Conservation (phyloP, 768 basidiomycete species). For the Tylopilus sp. region DNA sequence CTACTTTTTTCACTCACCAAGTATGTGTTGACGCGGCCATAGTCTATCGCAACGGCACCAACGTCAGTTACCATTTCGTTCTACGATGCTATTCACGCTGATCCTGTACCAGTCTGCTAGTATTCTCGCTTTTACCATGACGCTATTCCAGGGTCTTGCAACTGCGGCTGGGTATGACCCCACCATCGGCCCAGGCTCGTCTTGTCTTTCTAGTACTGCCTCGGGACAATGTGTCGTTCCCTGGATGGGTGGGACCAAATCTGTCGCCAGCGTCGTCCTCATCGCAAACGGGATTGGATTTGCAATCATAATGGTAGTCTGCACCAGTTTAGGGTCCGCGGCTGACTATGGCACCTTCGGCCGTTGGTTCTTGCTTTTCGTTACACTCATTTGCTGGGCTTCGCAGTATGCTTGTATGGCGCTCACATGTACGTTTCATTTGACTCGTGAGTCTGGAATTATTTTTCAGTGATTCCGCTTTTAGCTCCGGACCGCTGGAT, state of each 20-base stretch:
- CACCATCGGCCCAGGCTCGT: slow-evolving; percentile 67
- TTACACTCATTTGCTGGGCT: slow-evolving; percentile 77
- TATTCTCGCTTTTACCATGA: slow-evolving; percentile 61
- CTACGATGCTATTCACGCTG: background rate
- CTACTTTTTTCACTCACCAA: background rate
- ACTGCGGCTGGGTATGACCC: slow-evolving; percentile 58
- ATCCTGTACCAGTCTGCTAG: slow-evolving; percentile 54
- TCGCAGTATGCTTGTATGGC: slow-evolving; percentile 77
- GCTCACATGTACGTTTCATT: slow-evolving; percentile 52
- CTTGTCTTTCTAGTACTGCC: slow-evolving; percentile 52
- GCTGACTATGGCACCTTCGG: slow-evolving; percentile 50
- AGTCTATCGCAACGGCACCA: slow-evolving; percentile 85
- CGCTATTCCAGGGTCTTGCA: slow-evolving; percentile 72
- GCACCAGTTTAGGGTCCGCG: slow-evolving; percentile 66
- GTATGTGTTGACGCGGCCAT: background rate
- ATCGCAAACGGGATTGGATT: slow-evolving; percentile 76
- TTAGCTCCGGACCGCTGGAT: slow-evolving; percentile 67
- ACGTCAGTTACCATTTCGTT: slow-evolving; percentile 40
- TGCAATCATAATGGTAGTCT: slow-evolving; percentile 77
- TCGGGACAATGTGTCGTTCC: slow-evolving; percentile 78
- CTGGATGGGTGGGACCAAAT: slow-evolving; percentile 70
- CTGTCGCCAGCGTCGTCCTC: slow-evolving; percentile 73
- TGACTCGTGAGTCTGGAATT: background rate
- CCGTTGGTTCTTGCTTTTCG: slow-evolving; percentile 68
- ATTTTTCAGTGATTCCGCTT: background rate